Conservation (phyloP, 2,329 filamentous ascomycete genomes). For the Xylaria hypoxylon region DNA sequence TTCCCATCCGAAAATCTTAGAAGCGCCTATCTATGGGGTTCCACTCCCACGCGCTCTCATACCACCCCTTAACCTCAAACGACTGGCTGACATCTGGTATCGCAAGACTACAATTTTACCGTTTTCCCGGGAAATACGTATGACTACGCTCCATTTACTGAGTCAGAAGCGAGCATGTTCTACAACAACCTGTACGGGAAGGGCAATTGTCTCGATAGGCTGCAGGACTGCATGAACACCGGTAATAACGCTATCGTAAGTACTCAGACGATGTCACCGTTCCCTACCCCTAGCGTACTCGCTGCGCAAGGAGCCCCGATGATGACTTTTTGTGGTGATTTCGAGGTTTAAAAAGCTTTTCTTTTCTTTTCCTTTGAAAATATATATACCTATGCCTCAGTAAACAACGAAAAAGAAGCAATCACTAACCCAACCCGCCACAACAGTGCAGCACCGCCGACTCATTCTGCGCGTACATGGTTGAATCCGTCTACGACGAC, state of each 20-base stretch:
- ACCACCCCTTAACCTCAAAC: neutral
- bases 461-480: conserved; percentile 64
- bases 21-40: neutral
- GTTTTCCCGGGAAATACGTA: conserved; percentile 68
- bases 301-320: too few species aligned
- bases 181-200: conserved; percentile 70
- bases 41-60: neutral
- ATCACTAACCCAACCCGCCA: neutral
- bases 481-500: conserved; percentile 64
- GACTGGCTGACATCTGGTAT: conserved; percentile 4
- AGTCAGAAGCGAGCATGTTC: conserved; percentile 60
- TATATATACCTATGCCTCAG: too few species aligned
- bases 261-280: neutral
- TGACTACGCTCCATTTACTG: conserved; percentile 64
- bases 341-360: too few species aligned
- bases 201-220: conserved; percentile 70
- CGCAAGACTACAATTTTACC: conserved; percentile 65
- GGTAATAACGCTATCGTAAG: conserved; percentile 59
- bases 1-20: neutral
- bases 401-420: neutral
- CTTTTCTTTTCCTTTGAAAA: too few species aligned
- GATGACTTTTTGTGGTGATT: too few species aligned
- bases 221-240: conserved; percentile 65
- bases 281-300: neutral
- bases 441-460: conserved; percentile 63